Percentiles rank a stretch among this genome's conserved stretches.
These are phyloP conservation scores for Penicillium dipodomyicola DNA, from an alignment of 495 filamentous ascomycete species.

Conservation along the genomic window DNA sequence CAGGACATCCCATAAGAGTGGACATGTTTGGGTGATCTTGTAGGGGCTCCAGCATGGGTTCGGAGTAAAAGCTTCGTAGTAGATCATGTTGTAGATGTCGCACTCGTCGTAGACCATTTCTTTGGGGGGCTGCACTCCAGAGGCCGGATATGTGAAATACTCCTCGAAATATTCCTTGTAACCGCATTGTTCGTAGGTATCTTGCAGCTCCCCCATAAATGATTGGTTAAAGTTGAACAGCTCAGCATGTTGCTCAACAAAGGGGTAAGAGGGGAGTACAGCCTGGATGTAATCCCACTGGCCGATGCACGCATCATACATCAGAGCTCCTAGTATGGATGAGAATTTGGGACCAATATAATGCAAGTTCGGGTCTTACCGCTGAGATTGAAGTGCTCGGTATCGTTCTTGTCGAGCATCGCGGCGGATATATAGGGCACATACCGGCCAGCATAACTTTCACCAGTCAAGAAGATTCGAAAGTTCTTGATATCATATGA, in stretches of 20 bases:
- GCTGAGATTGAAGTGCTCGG: slow-evolving; percentile 2
- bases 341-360: background rate
- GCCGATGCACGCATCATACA: slow-evolving; percentile 7
- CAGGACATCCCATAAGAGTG: slow-evolving; percentile 4
- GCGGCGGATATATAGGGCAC: slow-evolving; percentile 6
- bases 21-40: slow-evolving; percentile 4
- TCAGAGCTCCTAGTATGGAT: slow-evolving; percentile 4
- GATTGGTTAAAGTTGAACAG: slow-evolving; percentile 10
- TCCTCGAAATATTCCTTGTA: slow-evolving; percentile 3
- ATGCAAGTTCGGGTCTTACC: slow-evolving; percentile 1
- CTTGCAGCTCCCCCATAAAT: background rate
- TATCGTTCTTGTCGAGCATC: slow-evolving; percentile 10
- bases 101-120: slow-evolving; percentile 2
- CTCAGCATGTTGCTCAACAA: slow-evolving; percentile 2
- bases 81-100: slow-evolving; percentile 11
- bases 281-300: slow-evolving; percentile 10
- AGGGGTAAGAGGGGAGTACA: slow-evolving; percentile 3
- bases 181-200: slow-evolving; percentile 2
- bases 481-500: slow-evolving; percentile 3
- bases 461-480: slow-evolving; percentile 5
- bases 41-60: slow-evolving; percentile 8
- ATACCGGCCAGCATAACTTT: slow-evolving; percentile 6
- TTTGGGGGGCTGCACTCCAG: slow-evolving; percentile 3
- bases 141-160: slow-evolving; percentile 7
- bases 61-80: background rate